Conservation (phyloP, 1,284 basidiomycete genomes). For the Bothia castanella region DNA sequence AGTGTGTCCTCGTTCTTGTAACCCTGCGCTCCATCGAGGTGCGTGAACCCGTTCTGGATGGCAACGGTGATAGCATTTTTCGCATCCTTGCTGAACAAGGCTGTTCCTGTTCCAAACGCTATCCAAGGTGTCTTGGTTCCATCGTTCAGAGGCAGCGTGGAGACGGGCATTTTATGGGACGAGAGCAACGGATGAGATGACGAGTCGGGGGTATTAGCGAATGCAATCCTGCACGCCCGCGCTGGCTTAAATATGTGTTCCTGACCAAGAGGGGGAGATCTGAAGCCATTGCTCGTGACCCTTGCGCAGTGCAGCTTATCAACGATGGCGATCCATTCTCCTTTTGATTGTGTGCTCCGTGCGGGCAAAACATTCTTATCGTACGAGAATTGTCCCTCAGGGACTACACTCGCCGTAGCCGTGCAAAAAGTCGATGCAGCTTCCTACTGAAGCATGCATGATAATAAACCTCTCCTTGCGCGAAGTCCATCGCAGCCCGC, state of each 20-base stretch:
- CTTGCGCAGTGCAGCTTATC: background rate
- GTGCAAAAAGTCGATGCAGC: too few relatives aligned
- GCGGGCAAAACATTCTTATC: too few relatives aligned
- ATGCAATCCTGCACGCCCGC: background rate
- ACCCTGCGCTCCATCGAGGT: conserved; percentile 69
- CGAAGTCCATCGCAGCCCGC: conserved; percentile 39
- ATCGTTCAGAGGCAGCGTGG: conserved; percentile 54
- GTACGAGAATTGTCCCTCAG: too few relatives aligned
- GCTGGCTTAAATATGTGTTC: conserved; percentile 14
- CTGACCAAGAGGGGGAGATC: conserved; percentile 9
- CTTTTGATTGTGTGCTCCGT: too few relatives aligned
- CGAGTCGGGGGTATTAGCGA: conserved; percentile 13
- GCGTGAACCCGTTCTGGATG: conserved; percentile 59
- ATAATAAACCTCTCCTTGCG: too few relatives aligned
- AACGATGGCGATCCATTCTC: too few relatives aligned
- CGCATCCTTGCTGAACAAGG: conserved; percentile 52
- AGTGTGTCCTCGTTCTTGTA: conserved; percentile 63
- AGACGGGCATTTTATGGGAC: conserved; percentile 34
- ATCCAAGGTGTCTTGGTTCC: conserved; percentile 56
- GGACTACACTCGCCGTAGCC: too few relatives aligned
- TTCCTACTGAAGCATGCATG: too few relatives aligned
- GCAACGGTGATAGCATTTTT: conserved; percentile 47
- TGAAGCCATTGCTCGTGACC: conserved; percentile 7
- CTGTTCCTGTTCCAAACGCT: conserved; percentile 69
- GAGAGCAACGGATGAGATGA: conserved; percentile 13